Percentiles rank a stretch among this genome's conserved stretches.
Evolutionary conservation across 2,329 filamentous ascomycete genomes (phyloP).

Genomic region (Colletotrichum sp.): DNA sequence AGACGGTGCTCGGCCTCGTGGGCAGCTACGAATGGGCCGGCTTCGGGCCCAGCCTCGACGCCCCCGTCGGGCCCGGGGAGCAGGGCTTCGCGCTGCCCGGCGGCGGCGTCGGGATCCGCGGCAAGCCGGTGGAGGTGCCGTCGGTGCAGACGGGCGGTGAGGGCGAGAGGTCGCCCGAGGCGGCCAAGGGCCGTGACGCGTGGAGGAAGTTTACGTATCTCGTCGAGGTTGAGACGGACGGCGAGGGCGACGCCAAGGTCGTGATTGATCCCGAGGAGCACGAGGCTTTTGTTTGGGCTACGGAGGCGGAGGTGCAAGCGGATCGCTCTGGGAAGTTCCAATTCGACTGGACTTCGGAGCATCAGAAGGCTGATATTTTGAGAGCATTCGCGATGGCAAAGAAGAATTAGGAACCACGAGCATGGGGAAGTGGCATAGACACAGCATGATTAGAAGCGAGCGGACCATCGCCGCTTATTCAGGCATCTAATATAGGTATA

Average conservation of each 20-base stretch:
- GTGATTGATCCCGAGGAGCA: conserved; percentile 44
- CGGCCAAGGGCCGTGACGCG: background rate
- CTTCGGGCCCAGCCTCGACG: background rate
- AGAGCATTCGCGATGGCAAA: conserved; percentile 10
- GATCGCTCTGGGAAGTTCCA: background rate
- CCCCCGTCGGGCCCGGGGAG: conserved; percentile 20
- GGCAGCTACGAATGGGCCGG: conserved; percentile 21
- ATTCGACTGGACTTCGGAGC: conserved; percentile 20
- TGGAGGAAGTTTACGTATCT: conserved; percentile 41
- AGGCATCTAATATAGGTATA: background rate
- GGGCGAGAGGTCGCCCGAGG: background rate
- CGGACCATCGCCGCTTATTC: background rate
- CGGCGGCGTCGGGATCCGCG: conserved; percentile 1
- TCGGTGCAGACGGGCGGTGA: conserved; percentile 16
- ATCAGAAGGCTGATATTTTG: conserved; percentile 18
- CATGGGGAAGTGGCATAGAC: background rate
- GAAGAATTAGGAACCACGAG: background rate
- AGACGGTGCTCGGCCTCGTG: conserved; percentile 43
- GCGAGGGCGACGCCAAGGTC: background rate
- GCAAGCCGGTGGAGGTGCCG: background rate
- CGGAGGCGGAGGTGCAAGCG: conserved; percentile 39
- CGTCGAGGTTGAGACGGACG: conserved; percentile 32
- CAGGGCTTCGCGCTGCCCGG: background rate
- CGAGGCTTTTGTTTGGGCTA: conserved; percentile 40
- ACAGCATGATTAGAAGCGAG: background rate